Percentiles rank a stretch among this genome's conserved stretches.
Conservation (phyloP, 2,329 filamentous ascomycete species). For the Phoma sp. region DNA sequence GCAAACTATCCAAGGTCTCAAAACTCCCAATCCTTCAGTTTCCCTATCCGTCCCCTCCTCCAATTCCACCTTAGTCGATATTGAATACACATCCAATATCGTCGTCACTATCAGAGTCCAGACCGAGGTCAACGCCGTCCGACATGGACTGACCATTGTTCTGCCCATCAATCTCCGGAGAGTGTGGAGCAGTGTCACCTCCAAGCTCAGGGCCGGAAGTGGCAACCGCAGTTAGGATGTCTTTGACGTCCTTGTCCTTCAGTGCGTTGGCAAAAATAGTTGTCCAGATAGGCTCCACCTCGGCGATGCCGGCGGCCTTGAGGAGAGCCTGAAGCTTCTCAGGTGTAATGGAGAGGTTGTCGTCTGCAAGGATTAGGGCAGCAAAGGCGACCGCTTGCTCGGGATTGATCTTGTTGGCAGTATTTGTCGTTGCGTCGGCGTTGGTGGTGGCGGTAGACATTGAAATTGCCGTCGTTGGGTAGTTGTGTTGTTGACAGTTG, state of each 20-base stretch:
- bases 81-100: neutral
- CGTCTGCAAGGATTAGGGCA: slow-evolving; percentile 98
- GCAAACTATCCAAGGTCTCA: slow-evolving; percentile 20
- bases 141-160: neutral
- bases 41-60: neutral
- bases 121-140: neutral
- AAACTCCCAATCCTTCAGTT: slow-evolving; percentile 18
- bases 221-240: slow-evolving; percentile 80
- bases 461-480: neutral
- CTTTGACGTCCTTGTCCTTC: slow-evolving; percentile 89
- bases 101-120: neutral
- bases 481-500: neutral
- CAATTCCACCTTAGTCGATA: neutral
- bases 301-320: slow-evolving; percentile 82
- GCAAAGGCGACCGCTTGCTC: slow-evolving; percentile 85
- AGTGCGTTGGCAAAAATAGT: slow-evolving; percentile 96
- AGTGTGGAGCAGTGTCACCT: neutral
- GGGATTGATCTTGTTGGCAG: slow-evolving; percentile 18
- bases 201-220: slow-evolving; percentile 44
- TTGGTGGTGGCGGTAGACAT: slow-evolving; percentile 8
- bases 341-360: slow-evolving; percentile 92
- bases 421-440: neutral
- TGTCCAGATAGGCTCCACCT: slow-evolving; percentile 98
- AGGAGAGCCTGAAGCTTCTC: slow-evolving; percentile 95
- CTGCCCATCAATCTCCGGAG: neutral